These are phyloP conservation scores for Quercus tomentella DNA, from an alignment of 331 rosid species.

Conservation along the genomic window DNA sequence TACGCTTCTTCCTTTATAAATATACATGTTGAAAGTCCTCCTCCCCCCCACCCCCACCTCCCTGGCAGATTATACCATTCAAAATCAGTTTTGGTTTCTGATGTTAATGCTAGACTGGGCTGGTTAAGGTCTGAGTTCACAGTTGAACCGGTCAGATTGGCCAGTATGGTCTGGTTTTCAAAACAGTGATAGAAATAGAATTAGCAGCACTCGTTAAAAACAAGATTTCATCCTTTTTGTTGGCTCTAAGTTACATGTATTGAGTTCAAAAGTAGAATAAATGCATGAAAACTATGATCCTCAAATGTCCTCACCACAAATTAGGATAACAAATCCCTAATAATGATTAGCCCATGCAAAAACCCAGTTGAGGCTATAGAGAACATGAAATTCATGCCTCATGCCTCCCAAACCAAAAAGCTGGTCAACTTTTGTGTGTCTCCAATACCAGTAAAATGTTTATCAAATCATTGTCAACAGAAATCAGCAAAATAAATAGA, in stretches of 20 bases:
- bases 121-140: no score
- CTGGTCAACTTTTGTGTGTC: not conserved
- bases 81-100: no score
- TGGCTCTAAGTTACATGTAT: not conserved
- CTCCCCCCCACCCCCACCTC: no score
- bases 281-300: not conserved
- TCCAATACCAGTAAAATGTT: not conserved
- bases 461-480: not conserved
- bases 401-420: not conserved
- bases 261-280: not conserved
- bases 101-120: no score
- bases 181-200: not conserved
- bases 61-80: no score
- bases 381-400: not conserved
- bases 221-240: not conserved
- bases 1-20: no score
- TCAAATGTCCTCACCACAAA: no score
- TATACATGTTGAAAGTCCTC: no score
- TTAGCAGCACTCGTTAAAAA: not conserved
- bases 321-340: not conserved
- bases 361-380: not conserved
- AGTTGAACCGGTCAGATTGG: no score
- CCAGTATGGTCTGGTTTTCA: no score
- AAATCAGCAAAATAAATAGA: not conserved
- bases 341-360: not conserved